Conservation (phyloP, 768 basidiomycete species). For the Mycena amicta region DNA sequence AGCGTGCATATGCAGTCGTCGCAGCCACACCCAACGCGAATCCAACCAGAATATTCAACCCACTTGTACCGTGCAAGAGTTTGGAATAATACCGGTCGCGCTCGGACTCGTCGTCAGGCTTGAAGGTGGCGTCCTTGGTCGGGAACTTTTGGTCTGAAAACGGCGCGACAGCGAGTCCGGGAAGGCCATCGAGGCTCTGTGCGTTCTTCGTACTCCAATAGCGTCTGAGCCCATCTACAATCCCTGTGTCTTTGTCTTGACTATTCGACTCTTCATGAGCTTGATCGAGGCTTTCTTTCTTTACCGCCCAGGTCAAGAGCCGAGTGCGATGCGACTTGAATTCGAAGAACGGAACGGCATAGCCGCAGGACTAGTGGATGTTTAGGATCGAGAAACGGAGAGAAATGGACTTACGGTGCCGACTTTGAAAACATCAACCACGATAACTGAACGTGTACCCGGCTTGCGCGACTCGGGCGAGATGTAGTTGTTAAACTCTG, state of each 20-base stretch:
- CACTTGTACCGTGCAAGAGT: background rate
- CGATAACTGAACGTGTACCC: conserved; percentile 62
- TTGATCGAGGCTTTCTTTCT: conserved; percentile 45
- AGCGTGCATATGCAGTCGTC: conserved; percentile 3
- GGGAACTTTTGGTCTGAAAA: conserved; percentile 18
- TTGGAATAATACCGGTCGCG: background rate
- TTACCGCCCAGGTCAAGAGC: conserved; percentile 47
- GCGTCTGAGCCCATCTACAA: conserved; percentile 46
- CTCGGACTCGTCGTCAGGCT: conserved; percentile 15
- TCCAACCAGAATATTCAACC: conserved; percentile 12
- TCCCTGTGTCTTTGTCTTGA: conserved; percentile 6
- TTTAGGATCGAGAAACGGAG: background rate
- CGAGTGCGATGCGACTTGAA: conserved; percentile 58
- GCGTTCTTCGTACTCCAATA: conserved; percentile 59
- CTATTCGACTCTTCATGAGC: conserved; percentile 25
- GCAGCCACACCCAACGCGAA: conserved; percentile 15
- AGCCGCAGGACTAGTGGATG: conserved; percentile 62
- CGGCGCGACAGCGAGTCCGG: conserved; percentile 42
- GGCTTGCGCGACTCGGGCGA: conserved; percentile 47
- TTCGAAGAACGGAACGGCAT: conserved; percentile 60
- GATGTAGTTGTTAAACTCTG: conserved; percentile 58
- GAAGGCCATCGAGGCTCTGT: conserved; percentile 59
- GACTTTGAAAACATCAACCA: conserved; percentile 64
- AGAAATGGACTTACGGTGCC: conserved; percentile 36
- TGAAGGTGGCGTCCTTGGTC: conserved; percentile 1